Conservation (phyloP, 1,284 basidiomycete species). For the Sanghuangporus weigelae region DNA sequence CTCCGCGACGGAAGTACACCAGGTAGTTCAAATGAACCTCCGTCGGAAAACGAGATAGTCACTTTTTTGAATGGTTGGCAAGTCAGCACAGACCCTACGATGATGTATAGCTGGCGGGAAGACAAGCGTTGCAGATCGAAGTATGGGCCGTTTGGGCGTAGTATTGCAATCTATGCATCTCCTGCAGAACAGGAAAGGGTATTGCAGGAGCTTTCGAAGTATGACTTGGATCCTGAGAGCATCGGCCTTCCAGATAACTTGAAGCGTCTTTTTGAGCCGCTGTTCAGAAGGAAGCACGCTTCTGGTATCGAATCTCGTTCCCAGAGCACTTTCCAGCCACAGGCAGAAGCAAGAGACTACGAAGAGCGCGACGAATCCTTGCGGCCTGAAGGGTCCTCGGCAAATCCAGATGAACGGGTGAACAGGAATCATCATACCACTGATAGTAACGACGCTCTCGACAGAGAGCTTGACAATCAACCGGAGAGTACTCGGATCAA, state of each 20-base stretch:
- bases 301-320: neutral
- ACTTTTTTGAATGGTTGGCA: neutral
- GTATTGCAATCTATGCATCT: neutral
- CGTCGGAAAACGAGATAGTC: neutral
- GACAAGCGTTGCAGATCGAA: neutral
- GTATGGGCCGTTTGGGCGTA: neutral
- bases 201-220: neutral
- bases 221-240: neutral
- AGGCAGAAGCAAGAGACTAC: neutral
- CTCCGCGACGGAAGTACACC: neutral
- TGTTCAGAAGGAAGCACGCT: neutral
- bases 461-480: too few relatives aligned
- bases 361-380: too few relatives aligned
- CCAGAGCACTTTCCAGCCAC: neutral
- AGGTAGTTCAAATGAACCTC: neutral
- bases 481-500: neutral
- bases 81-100: neutral
- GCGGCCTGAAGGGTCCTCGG: neutral
- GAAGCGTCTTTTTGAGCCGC: neutral
- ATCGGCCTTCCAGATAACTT: neutral
- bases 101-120: neutral
- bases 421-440: neutral
- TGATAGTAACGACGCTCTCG: neutral
- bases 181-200: neutral
- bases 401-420: neutral